Conservation (phyloP, 257 asterid genomes). For the Capsicum rhomboideum region DNA sequence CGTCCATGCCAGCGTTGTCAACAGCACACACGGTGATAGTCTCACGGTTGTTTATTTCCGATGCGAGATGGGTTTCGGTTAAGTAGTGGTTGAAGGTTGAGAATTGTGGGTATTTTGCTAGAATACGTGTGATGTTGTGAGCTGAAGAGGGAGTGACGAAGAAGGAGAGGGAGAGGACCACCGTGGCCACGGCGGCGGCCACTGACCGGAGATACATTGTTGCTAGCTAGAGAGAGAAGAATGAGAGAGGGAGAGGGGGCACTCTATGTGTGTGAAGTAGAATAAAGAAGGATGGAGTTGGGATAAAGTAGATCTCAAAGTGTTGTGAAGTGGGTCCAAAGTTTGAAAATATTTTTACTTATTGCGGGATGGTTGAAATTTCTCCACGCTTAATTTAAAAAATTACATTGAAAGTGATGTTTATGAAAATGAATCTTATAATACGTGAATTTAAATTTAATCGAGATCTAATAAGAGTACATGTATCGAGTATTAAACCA, state of each 20-base stretch:
- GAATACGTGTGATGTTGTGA: constrained; percentile 52
- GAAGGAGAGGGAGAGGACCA: constrained; percentile 13
- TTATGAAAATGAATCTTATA: too few relatives aligned
- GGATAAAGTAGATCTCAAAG: background rate
- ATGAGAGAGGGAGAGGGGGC: background rate
- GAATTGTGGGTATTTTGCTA: constrained; percentile 34
- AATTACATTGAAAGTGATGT: too few relatives aligned
- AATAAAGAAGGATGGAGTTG: background rate
- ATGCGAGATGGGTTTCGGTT: constrained; percentile 49
- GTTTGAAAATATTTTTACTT: background rate
- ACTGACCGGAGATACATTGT: constrained; percentile 42
- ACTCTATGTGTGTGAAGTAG: background rate
- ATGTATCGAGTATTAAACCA: too few relatives aligned
- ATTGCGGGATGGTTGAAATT: too few relatives aligned
- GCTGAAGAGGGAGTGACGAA: constrained; percentile 27
- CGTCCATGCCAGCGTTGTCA: constrained; percentile 48
- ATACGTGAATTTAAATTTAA: too few relatives aligned
- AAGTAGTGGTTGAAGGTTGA: constrained; percentile 11
- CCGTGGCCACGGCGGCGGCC: constrained; percentile 27
- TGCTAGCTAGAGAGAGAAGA: background rate
- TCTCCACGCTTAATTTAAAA: too few relatives aligned
- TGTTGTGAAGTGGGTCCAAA: background rate
- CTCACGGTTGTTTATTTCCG: constrained; percentile 44
- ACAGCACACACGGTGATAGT: constrained; percentile 27
- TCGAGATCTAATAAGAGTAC: too few relatives aligned